phyloP scores from a whole-genome alignment of 1,284 basidiomycete genomes.

The Apiotrichum mycotoxinovorans region DNA sequence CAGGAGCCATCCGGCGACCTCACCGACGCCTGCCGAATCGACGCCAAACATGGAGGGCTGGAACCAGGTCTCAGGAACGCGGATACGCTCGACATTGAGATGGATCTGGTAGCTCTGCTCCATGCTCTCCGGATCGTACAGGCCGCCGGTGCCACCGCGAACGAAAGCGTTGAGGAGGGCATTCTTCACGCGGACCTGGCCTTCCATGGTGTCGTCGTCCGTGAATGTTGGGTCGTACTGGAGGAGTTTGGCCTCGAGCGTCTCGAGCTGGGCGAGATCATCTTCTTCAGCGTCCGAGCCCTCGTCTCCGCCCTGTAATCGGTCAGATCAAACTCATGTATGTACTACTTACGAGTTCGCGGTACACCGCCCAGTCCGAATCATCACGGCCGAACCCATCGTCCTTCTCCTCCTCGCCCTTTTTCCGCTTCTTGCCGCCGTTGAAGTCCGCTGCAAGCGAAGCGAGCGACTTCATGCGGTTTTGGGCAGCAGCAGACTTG shows the following conservation, averaged over 20 bases:
- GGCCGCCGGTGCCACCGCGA: constrained; percentile 56
- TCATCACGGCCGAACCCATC: constrained; percentile 95
- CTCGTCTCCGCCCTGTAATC: constrained; percentile 67
- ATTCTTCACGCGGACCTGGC: constrained; percentile 69
- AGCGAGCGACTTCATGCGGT: constrained; percentile 95
- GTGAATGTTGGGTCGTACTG: constrained; percentile 80
- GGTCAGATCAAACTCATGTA: not conserved
- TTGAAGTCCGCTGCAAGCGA: constrained; percentile 76
- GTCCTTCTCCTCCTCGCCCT: constrained; percentile 64
- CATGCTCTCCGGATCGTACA: constrained; percentile 57
- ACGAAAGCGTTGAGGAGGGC: constrained; percentile 80
- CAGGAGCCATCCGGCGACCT: constrained; percentile 81
- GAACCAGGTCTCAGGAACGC: constrained; percentile 91
- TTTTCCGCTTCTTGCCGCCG: constrained; percentile 65
- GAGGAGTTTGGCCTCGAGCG: constrained; percentile 77
- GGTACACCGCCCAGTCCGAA: constrained; percentile 96
- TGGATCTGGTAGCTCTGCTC: constrained; percentile 75
- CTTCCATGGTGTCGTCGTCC: constrained; percentile 73
- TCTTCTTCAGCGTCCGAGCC: constrained; percentile 97
- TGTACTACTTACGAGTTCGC: constrained; percentile 73
- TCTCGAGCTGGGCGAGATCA: constrained; percentile 67
- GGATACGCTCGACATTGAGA: constrained; percentile 87
- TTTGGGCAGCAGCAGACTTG: constrained; percentile 93
- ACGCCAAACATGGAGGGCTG: constrained; percentile 89
- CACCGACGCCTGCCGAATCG: constrained; percentile 89